Percentiles rank a stretch among this genome's conserved stretches.
phyloP scores from a whole-genome alignment of 306 rosid genomes.

The Ziziphus jujuba region DNA sequence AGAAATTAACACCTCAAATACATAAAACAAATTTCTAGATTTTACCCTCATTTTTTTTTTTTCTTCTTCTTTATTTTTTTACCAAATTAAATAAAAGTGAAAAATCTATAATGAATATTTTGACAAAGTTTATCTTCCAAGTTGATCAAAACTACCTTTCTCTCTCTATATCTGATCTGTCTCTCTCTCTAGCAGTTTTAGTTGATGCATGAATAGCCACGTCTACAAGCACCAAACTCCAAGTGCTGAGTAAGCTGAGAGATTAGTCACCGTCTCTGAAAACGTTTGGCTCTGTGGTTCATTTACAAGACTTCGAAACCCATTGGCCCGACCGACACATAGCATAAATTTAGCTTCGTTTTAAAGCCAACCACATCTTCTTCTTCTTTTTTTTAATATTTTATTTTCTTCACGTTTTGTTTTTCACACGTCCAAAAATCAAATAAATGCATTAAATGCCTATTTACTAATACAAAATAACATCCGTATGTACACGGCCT shows the following conservation, averaged over 20 bases:
- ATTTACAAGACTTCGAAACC: neutral
- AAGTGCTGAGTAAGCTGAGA: neutral
- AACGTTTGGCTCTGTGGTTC: neutral
- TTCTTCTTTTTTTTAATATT: neutral
- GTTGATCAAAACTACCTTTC: neutral
- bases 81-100: too few species aligned
- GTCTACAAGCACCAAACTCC: neutral
- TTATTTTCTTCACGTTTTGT: neutral
- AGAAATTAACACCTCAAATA: too few species aligned
- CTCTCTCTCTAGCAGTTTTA: neutral
- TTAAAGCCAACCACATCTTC: neutral
- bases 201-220: constrained; percentile 8
- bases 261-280: neutral
- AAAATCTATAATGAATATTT: too few species aligned
- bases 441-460: too few species aligned
- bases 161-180: neutral
- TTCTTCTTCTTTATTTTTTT: too few species aligned
- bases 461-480: too few species aligned
- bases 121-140: too few species aligned
- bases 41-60: too few species aligned
- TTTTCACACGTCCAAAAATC: too few species aligned
- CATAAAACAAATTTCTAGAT: too few species aligned
- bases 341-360: neutral
- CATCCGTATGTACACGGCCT: too few species aligned
- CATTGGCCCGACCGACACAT: neutral